Conservation (phyloP, 306 rosid species). For the Parietaria judaica region DNA sequence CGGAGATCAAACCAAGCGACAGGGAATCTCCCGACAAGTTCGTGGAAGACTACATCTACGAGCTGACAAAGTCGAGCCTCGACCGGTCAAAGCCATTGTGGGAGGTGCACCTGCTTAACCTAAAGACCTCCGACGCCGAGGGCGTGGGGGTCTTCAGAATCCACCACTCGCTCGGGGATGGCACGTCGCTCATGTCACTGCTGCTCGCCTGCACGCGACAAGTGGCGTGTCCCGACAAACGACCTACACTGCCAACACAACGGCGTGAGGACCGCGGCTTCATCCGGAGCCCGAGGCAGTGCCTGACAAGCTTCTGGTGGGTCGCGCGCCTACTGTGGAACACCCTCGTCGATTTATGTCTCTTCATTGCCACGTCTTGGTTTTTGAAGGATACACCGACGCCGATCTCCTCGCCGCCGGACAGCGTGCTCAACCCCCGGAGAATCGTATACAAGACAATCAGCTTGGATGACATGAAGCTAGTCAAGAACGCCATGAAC, state of each 20-base stretch:
- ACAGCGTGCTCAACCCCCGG: slow-evolving; percentile 15
- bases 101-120: slow-evolving; percentile 31
- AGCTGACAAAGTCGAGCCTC: slow-evolving; percentile 24
- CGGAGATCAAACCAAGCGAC: not conserved
- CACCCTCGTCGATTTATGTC: slow-evolving; percentile 17
- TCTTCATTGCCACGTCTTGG: slow-evolving; percentile 16
- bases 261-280: not conserved
- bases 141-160: slow-evolving; percentile 23
- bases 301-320: slow-evolving; percentile 22
- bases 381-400: slow-evolving; percentile 24
- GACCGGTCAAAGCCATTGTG: slow-evolving; percentile 30
- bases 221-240: slow-evolving; percentile 17
- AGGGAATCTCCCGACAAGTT: slow-evolving; percentile 18
- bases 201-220: slow-evolving; percentile 30
- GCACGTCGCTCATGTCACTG: slow-evolving; percentile 36
- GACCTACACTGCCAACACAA: slow-evolving; percentile 25
- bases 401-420: slow-evolving; percentile 17
- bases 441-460: slow-evolving; percentile 17
- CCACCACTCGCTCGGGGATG: slow-evolving; percentile 41
- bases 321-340: slow-evolving; percentile 16
- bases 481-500: slow-evolving; percentile 25
- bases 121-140: slow-evolving; percentile 29
- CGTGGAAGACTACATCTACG: slow-evolving; percentile 28
- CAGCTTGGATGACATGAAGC: slow-evolving; percentile 27
- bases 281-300: slow-evolving; percentile 13